phyloP scores from a whole-genome alignment of 108 stramenopile species.

The Fragilaria radians region DNA sequence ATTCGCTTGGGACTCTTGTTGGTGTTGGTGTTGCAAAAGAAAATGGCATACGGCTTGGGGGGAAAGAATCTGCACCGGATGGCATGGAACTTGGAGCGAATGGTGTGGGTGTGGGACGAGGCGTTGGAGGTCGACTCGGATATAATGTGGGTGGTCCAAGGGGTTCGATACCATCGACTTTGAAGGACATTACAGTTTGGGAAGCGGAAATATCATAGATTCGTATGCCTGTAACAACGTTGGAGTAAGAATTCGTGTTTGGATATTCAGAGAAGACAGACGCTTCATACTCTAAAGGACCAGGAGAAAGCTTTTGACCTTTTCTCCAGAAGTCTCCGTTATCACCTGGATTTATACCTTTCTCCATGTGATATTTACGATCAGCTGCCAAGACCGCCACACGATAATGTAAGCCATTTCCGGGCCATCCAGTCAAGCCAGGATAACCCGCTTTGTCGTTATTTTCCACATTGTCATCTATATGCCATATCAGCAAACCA shows the following conservation, averaged over 20 bases:
- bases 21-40: not conserved
- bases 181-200: not conserved
- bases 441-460: constrained; percentile 41
- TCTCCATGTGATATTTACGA: constrained; percentile 49
- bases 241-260: constrained; percentile 43
- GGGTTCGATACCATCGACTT: not conserved
- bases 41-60: not conserved
- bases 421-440: constrained; percentile 41
- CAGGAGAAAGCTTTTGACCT: constrained; percentile 4
- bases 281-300: constrained; percentile 1
- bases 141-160: not conserved
- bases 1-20: not conserved
- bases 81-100: not conserved
- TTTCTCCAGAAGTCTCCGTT: constrained; percentile 14
- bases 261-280: constrained; percentile 7
- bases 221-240: constrained; percentile 16
- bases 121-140: not conserved
- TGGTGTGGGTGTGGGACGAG: not conserved
- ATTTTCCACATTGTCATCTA: constrained; percentile 39
- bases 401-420: constrained; percentile 45
- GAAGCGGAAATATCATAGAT: constrained; percentile 22
- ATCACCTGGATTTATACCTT: constrained; percentile 33
- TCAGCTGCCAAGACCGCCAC: constrained; percentile 61
- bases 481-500: constrained; percentile 57
- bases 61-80: not conserved